These are phyloP conservation scores for Ophiostoma triangulosporum DNA, from an alignment of 2,329 filamentous ascomycete species.

Conservation along the genomic window DNA sequence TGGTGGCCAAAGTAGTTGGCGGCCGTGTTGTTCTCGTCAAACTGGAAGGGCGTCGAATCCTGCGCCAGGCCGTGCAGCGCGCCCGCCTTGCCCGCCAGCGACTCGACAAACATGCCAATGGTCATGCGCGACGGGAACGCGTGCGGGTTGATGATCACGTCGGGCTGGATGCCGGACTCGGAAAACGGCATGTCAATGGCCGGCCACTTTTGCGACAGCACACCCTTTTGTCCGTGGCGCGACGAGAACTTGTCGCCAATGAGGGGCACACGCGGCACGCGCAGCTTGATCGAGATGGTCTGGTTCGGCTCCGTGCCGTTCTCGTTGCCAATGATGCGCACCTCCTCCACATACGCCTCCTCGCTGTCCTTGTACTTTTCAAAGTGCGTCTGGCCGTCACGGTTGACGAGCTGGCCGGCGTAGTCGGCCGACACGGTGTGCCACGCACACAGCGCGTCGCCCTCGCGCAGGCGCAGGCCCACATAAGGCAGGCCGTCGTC, in stretches of 20 bases:
- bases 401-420: slow-evolving; percentile 65
- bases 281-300: slow-evolving; percentile 82
- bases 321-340: slow-evolving; percentile 79
- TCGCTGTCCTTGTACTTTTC: slow-evolving; percentile 93
- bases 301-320: slow-evolving; percentile 72
- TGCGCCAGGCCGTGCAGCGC: slow-evolving; percentile 91
- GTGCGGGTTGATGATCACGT: slow-evolving; percentile 98
- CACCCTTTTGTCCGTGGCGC: slow-evolving; percentile 95
- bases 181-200: slow-evolving; percentile 90
- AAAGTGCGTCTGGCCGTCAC: slow-evolving; percentile 73
- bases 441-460: slow-evolving; percentile 77
- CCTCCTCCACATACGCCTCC: slow-evolving; percentile 79
- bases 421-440: slow-evolving; percentile 77
- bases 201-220: slow-evolving; percentile 92
- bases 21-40: slow-evolving; percentile 83
- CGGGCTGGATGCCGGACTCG: slow-evolving; percentile 90
- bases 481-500: slow-evolving; percentile 76
- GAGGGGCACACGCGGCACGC: slow-evolving; percentile 75
- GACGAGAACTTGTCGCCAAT: slow-evolving; percentile 99
- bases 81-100: slow-evolving; percentile 85
- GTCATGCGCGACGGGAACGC: slow-evolving; percentile 99
- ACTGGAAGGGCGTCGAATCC: slow-evolving; percentile 89
- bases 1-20: slow-evolving; percentile 94
- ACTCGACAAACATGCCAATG: slow-evolving; percentile 98
- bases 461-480: slow-evolving; percentile 63